These are phyloP conservation scores for Pseudophaeomoniella oleicola DNA, from an alignment of 2,329 filamentous ascomycete species.

Conservation along the genomic window DNA sequence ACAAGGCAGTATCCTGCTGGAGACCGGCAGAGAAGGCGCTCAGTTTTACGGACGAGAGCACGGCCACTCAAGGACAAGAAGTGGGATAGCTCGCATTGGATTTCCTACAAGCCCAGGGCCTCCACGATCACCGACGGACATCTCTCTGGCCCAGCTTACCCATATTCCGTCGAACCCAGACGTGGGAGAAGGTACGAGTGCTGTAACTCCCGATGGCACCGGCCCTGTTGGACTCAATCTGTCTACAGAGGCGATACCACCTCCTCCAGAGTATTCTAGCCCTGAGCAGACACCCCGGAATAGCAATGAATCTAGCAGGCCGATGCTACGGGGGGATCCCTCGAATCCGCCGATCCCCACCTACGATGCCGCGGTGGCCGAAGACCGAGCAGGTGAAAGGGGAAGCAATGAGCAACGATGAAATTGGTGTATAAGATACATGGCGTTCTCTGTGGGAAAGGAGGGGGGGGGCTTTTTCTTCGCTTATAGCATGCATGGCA, in stretches of 20 bases:
- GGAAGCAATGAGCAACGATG: neutral
- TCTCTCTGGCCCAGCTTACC: constrained; percentile 77
- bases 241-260: constrained; percentile 43
- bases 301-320: constrained; percentile 42
- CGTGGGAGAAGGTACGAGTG: constrained; percentile 57
- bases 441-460: neutral
- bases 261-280: constrained; percentile 57
- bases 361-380: constrained; percentile 59
- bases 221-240: constrained; percentile 16
- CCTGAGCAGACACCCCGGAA: constrained; percentile 39
- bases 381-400: constrained; percentile 7
- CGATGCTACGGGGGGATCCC: constrained; percentile 29
- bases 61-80: constrained; percentile 60
- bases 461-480: too few species aligned
- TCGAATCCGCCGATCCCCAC: constrained; percentile 61
- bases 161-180: constrained; percentile 43
- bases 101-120: constrained; percentile 77
- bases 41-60: constrained; percentile 30
- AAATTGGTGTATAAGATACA: neutral
- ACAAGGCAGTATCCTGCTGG: constrained; percentile 87
- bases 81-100: constrained; percentile 59
- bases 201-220: constrained; percentile 14
- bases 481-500: neutral
- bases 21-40: constrained; percentile 55
- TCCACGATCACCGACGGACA: constrained; percentile 82